These are phyloP conservation scores for Wallacemonas sp. DNA, from an alignment of 208 protist species.

Conservation along the genomic window DNA sequence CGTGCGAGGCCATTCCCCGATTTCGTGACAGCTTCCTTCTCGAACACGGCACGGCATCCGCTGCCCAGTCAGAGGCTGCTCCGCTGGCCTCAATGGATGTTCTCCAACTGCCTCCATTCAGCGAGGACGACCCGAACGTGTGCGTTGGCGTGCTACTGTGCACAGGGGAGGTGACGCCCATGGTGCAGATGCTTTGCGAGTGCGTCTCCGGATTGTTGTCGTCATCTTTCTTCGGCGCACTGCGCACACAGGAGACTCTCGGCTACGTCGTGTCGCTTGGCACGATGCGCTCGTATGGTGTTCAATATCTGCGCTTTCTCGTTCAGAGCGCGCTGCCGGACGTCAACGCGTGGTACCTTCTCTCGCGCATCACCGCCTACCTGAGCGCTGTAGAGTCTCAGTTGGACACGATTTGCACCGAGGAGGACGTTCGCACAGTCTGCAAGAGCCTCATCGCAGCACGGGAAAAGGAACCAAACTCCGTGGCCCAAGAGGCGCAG, in stretches of 20 bases:
- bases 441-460: constrained; percentile 35
- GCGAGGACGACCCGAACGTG: constrained; percentile 41
- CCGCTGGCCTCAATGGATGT: constrained; percentile 28
- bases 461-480: constrained; percentile 45
- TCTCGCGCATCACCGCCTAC: constrained; percentile 76
- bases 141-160: constrained; percentile 50
- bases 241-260: constrained; percentile 76
- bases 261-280: constrained; percentile 74
- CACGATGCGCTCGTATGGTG: constrained; percentile 12
- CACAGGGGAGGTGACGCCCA: constrained; percentile 48
- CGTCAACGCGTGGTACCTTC: constrained; percentile 58
- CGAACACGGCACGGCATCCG: background rate
- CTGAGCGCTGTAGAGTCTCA: constrained; percentile 39
- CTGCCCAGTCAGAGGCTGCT: background rate
- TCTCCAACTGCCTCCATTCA: constrained; percentile 44
- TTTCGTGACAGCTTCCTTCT: constrained; percentile 54
- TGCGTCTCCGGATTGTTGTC: constrained; percentile 40
- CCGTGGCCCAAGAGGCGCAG: constrained; percentile 33
- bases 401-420: constrained; percentile 36
- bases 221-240: constrained; percentile 63
- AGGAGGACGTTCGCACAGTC: constrained; percentile 30
- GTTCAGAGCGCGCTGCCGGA: constrained; percentile 53
- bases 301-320: constrained; percentile 42
- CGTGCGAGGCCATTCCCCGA: constrained; percentile 28
- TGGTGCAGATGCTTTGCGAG: constrained; percentile 27